These are phyloP conservation scores for Boechera stricta DNA, from an alignment of 345 rosid genomes.

Conservation along the genomic window DNA sequence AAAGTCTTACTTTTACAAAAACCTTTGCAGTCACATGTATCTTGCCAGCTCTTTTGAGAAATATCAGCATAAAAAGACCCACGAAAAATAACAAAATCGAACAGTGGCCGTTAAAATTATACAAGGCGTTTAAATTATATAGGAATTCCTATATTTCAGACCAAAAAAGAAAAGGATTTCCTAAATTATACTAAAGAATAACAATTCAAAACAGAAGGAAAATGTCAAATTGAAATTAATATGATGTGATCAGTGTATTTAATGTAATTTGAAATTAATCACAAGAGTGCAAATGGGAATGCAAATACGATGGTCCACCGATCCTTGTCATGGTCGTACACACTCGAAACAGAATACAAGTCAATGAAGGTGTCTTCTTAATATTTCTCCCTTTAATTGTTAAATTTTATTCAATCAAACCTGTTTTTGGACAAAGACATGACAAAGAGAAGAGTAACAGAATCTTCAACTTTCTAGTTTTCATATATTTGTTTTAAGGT, in stretches of 20 bases:
- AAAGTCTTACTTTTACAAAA: conserved; percentile 3
- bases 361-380: conserved; percentile 27
- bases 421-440: too few relatives aligned
- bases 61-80: background rate
- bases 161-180: too few relatives aligned
- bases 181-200: background rate
- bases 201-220: conserved; percentile 4
- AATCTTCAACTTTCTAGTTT: conserved; percentile 3
- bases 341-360: conserved; percentile 33
- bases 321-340: conserved; percentile 36
- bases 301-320: conserved; percentile 27
- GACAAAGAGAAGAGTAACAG: background rate
- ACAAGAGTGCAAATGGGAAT: conserved; percentile 27
- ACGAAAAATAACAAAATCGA: conserved; percentile 9
- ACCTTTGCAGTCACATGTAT: conserved; percentile 17
- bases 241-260: conserved; percentile 20
- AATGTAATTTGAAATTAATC: background rate
- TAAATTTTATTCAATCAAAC: too few relatives aligned
- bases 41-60: conserved; percentile 31
- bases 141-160: too few relatives aligned
- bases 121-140: background rate
- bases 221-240: conserved; percentile 1
- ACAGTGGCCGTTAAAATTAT: background rate
- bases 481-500: background rate
- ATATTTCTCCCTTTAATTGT: conserved; percentile 14